Base-by-base conservation (phyloP, 768 basidiomycete genomes). In the Serpula lacrymans region DNA sequence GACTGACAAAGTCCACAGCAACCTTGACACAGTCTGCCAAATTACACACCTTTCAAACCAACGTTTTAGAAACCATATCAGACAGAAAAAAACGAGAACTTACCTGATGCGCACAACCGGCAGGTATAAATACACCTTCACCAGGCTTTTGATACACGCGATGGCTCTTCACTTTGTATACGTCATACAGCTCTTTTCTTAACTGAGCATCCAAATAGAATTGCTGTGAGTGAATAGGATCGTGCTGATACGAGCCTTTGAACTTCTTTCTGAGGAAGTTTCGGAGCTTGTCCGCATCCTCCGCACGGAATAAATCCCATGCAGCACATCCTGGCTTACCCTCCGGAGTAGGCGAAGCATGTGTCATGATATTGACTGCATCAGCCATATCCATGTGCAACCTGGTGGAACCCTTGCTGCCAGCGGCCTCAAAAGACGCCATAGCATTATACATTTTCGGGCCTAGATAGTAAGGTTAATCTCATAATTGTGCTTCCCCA, bases 391-490 rank as follows among this genome's bases (percentile, higher is more conserved):
- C 90, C 88, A 95, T 91, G 51, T 96, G 94, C 37, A 96, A 64
- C 42, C 88, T 71, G 8, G 93, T 96, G 16, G 88, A 82, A 2
- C 93, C 92, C 51, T 86, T 84, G 54, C 80, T 86, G 3, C 84
- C 84, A 22, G 68, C 58, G 4, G 63, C 58, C 51, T 86, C 82
- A 28, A 69, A 74, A 3, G 84, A 85, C 8, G 82, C 80, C 67
- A 90, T 81, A 0, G 92, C 88, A 48, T 90, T 93, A 63, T 96
- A 96, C 88, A 94, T 87, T 65, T 95, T 96, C 1, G 93, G 93
- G 3, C 91, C 90, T 82, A 59, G 29, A 51, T 52, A 53, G 14
- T 51, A 32, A 31, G 8, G 32, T 56, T 14, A 56, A 41, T 33
- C 11, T 30, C 30, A 18, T 26, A 2, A 13, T 29, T 16, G 27